phyloP scores from a whole-genome alignment of 208 protist genomes.

The Acanthamoeba lenticulata region DNA sequence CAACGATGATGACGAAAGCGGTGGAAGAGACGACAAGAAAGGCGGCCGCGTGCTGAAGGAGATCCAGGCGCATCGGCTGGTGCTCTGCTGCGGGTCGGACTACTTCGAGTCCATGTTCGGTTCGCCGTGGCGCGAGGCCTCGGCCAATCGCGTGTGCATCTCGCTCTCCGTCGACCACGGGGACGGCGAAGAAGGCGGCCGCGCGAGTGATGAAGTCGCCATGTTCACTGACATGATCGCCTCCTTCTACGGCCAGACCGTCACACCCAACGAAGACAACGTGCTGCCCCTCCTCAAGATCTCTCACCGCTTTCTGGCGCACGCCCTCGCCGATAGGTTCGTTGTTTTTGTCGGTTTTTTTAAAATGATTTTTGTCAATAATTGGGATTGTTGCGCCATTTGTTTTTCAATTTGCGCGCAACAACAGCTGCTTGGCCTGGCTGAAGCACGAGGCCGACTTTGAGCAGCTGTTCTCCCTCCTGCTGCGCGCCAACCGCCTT shows the following conservation, averaged over 20 bases:
- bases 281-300: not conserved
- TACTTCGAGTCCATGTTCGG: conserved; percentile 21
- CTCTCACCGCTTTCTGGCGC: not conserved
- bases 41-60: not conserved
- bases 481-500: not conserved
- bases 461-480: not conserved
- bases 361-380: not conserved
- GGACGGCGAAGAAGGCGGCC: not conserved
- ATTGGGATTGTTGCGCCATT: not conserved
- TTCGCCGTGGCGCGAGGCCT: not conserved
- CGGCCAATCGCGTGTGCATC: not conserved
- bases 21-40: not conserved
- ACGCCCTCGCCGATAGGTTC: not conserved
- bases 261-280: not conserved
- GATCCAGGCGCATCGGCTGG: not conserved
- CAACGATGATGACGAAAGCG: not conserved
- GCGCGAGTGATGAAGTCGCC: not conserved
- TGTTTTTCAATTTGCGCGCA: too few relatives aligned
- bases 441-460: not conserved
- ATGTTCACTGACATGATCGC: conserved; percentile 21
- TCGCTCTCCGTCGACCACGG: not conserved
- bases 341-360: not conserved
- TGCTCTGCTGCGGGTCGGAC: not conserved
- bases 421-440: not conserved
- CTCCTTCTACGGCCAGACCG: not conserved